These are phyloP conservation scores for Hygrocybe punicea DNA, from an alignment of 768 basidiomycete species.

Conservation along the genomic window DNA sequence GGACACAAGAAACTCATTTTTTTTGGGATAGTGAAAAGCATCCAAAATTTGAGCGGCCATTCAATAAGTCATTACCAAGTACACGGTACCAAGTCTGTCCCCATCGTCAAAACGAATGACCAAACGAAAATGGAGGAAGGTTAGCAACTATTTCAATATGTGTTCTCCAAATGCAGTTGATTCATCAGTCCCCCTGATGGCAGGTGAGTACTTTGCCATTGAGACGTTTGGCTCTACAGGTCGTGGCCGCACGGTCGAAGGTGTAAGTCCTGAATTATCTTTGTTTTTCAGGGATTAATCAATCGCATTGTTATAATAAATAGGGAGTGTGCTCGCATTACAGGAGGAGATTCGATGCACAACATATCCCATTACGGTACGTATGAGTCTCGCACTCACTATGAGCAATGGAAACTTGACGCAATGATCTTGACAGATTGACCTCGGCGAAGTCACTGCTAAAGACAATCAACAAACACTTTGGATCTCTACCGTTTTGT, in stretches of 20 bases:
- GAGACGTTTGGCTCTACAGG: conserved; percentile 99
- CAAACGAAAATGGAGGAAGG: conserved; percentile 98
- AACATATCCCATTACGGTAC: conserved; percentile 71
- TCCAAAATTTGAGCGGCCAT: conserved; percentile 92
- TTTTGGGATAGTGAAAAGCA: conserved; percentile 82
- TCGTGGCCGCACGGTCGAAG: conserved; percentile 80
- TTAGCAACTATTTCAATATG: too few species aligned
- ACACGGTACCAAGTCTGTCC: conserved; percentile 90
- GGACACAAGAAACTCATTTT: conserved; percentile 2
- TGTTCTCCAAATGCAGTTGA: too few species aligned
- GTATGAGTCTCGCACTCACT: conserved; percentile 19
- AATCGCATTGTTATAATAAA: neutral
- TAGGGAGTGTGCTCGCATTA: conserved; percentile 96
- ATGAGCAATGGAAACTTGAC: conserved; percentile 4
- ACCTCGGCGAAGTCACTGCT: conserved; percentile 83
- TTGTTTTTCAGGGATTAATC: neutral
- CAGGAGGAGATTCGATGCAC: conserved; percentile 66
- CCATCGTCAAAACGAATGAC: conserved; percentile 85
- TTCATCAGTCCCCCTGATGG: too few species aligned
- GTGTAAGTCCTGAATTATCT: conserved; percentile 45
- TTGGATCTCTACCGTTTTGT: conserved; percentile 94
- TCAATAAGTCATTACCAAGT: conserved; percentile 88
- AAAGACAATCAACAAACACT: conserved; percentile 84
- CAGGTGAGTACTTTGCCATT: conserved; percentile 97
- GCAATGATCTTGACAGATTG: conserved; percentile 56